phyloP scores from a whole-genome alignment of 129 eudicot genomes.

The Flaveria bidentis region DNA sequence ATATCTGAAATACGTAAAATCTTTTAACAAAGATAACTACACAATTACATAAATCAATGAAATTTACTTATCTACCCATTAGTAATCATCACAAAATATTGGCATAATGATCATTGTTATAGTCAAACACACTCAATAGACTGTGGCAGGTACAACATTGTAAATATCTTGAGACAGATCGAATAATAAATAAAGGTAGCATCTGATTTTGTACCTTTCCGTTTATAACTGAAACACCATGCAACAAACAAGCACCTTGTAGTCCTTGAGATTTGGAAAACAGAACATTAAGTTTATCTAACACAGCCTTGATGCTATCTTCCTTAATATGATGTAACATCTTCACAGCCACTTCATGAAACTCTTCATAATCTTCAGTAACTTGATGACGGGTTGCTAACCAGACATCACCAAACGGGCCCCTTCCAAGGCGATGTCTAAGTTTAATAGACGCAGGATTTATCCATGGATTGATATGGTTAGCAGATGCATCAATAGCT shows the following conservation, averaged over 20 bases:
- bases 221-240: conserved; percentile 66
- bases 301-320: conserved; percentile 54
- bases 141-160: neutral
- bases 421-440: conserved; percentile 87
- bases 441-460: conserved; percentile 74
- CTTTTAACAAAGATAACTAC: conserved; percentile 20
- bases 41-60: conserved; percentile 11
- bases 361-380: conserved; percentile 67
- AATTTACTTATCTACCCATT: neutral
- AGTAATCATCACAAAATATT: conserved; percentile 6
- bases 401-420: conserved; percentile 95
- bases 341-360: conserved; percentile 89
- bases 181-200: neutral
- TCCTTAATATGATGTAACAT: conserved; percentile 78
- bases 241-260: conserved; percentile 64
- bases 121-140: conserved; percentile 9
- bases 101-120: conserved; percentile 1
- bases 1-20: conserved; percentile 46
- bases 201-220: conserved; percentile 58
- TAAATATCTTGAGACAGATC: neutral
- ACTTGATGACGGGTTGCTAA: conserved; percentile 75
- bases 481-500: conserved; percentile 42
- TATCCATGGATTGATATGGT: conserved; percentile 63
- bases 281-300: conserved; percentile 53
- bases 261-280: conserved; percentile 56